Conservation (phyloP, 1,284 basidiomycete species). For the Polyporus tsugae region DNA sequence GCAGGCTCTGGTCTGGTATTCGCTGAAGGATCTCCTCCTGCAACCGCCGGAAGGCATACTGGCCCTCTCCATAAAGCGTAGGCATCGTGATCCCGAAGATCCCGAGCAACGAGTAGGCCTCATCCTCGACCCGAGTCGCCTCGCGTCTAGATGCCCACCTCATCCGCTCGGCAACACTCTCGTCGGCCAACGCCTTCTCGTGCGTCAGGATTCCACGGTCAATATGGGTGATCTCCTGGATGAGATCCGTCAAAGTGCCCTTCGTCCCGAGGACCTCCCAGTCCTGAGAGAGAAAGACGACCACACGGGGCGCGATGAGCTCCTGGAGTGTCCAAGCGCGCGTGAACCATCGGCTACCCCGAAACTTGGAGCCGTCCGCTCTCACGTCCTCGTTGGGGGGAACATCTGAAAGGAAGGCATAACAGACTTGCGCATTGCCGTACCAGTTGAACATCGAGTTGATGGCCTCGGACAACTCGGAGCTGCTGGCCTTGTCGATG, state of each 20-base stretch:
- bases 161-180: slow-evolving; percentile 11
- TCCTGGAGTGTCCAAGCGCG: slow-evolving; percentile 15
- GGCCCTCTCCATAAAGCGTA: slow-evolving; percentile 11
- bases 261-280: slow-evolving; percentile 5
- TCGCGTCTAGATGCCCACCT: slow-evolving; percentile 1
- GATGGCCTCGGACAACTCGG: slow-evolving; percentile 15
- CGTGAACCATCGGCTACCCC: slow-evolving; percentile 4
- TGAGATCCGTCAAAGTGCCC: background rate
- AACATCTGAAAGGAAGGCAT: slow-evolving; percentile 15
- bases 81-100: slow-evolving; percentile 13
- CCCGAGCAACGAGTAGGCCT: slow-evolving; percentile 11
- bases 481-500: slow-evolving; percentile 19
- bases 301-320: slow-evolving; percentile 2
- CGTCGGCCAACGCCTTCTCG: background rate
- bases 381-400: background rate
- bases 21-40: slow-evolving; percentile 12
- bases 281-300: slow-evolving; percentile 5
- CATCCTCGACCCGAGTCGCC: slow-evolving; percentile 10
- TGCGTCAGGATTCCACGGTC: background rate
- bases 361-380: background rate
- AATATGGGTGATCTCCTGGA: background rate
- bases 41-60: slow-evolving; percentile 1
- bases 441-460: slow-evolving; percentile 18
- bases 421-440: slow-evolving; percentile 2
- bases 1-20: background rate